Evolutionary conservation across 768 basidiomycete species (phyloP).

Genomic region (Artomyces pyxidatus): DNA sequence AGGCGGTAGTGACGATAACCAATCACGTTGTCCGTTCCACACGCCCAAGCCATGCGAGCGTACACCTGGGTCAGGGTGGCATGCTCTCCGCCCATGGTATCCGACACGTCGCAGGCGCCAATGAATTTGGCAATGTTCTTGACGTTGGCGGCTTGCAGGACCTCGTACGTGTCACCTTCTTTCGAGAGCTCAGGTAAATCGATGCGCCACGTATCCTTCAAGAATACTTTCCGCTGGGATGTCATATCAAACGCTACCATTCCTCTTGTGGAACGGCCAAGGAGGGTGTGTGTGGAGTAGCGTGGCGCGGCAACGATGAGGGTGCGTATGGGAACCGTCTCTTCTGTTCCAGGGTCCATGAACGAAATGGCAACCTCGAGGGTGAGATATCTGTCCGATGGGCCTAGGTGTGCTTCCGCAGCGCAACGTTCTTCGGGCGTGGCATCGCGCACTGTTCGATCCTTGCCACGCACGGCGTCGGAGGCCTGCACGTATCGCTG

Average conservation of each 20-base stretch:
- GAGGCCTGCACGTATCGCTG: slow-evolving; percentile 2
- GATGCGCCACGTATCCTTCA: slow-evolving; percentile 2
- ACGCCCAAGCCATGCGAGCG: not conserved
- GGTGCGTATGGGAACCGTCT: not conserved
- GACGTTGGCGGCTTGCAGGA: not conserved
- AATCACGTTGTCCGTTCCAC: not conserved
- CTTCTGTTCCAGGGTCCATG: not conserved
- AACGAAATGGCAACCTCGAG: not conserved
- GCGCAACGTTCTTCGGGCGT: not conserved
- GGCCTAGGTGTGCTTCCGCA: not conserved
- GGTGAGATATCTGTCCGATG: not conserved
- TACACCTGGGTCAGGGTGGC: not conserved
- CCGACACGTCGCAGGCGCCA: not conserved
- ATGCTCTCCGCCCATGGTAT: not conserved
- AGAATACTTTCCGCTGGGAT: not conserved
- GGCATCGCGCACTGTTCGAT: not conserved
- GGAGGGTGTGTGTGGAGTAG: not conserved
- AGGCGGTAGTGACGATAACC: not conserved
- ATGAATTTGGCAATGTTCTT: not conserved
- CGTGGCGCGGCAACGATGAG: not conserved
- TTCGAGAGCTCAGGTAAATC: not conserved
- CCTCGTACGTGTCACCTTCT: not conserved
- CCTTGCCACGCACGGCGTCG: not conserved
- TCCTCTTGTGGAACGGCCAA: not conserved
- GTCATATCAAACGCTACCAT: not conserved